Conservation (phyloP, 129 eudicot genomes). For the Sambucus nigra region DNA sequence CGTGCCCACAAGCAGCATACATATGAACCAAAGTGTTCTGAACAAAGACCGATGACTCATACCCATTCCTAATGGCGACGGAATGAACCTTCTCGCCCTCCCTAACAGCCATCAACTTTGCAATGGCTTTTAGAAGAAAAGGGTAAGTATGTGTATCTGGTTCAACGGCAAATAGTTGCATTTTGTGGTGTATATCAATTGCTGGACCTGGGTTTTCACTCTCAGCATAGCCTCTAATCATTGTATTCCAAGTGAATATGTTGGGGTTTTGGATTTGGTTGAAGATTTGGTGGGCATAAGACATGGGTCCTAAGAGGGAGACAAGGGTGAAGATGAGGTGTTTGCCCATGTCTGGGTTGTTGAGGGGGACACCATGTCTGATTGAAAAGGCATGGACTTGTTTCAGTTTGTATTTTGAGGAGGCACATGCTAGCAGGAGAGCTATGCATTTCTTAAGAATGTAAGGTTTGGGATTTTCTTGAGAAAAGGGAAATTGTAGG, state of each 20-base stretch:
- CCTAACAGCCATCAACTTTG: neutral
- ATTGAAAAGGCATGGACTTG: conserved; percentile 26
- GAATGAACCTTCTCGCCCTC: conserved; percentile 24
- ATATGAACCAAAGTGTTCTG: conserved; percentile 27
- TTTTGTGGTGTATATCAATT: conserved; percentile 9
- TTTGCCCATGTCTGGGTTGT: conserved; percentile 22
- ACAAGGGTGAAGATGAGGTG: conserved; percentile 8
- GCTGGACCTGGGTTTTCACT: conserved; percentile 9
- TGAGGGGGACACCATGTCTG: conserved; percentile 17
- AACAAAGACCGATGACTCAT: conserved; percentile 25
- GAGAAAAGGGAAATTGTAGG: too few species aligned
- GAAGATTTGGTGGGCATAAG: conserved; percentile 20
- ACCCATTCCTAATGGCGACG: conserved; percentile 23
- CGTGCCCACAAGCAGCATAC: conserved; percentile 16
- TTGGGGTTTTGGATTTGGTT: conserved; percentile 24
- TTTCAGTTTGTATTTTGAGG: too few species aligned
- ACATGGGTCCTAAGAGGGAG: conserved; percentile 4
- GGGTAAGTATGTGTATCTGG: conserved; percentile 27
- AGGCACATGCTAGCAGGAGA: too few species aligned
- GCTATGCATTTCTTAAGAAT: too few species aligned
- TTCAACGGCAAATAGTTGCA: conserved; percentile 12
- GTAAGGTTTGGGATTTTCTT: too few species aligned
- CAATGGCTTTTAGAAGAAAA: conserved; percentile 7
- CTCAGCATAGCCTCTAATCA: too few species aligned
- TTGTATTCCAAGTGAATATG: conserved; percentile 26